These are phyloP conservation scores for Madurella mycetomatis DNA, from an alignment of 2,329 filamentous ascomycete species.

Conservation along the genomic window DNA sequence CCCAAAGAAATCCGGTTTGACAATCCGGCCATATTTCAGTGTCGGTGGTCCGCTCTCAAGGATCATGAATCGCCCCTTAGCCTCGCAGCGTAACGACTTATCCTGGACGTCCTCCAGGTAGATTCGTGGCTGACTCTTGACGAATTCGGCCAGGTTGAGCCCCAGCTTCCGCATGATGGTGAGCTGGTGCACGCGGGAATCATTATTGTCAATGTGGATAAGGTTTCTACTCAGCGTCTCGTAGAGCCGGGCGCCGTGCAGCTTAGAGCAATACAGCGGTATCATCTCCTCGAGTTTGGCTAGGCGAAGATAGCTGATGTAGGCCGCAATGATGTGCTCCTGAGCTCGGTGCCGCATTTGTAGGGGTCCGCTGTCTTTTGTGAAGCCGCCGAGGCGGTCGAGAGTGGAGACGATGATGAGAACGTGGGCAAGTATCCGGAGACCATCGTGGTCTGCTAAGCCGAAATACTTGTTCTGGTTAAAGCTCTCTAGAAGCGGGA, in stretches of 20 bases:
- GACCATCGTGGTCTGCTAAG: slow-evolving; percentile 55
- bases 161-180: slow-evolving; percentile 69
- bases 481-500: slow-evolving; percentile 33
- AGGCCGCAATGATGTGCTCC: slow-evolving; percentile 75
- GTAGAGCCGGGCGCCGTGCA: slow-evolving; percentile 61
- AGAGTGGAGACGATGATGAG: slow-evolving; percentile 64
- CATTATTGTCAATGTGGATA: slow-evolving; percentile 62
- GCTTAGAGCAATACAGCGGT: slow-evolving; percentile 80
- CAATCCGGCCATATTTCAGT: slow-evolving; percentile 56
- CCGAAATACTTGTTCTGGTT: slow-evolving; percentile 47
- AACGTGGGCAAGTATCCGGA: slow-evolving; percentile 66
- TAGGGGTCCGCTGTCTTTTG: slow-evolving; percentile 36
- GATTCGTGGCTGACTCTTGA: slow-evolving; percentile 61
- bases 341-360: slow-evolving; percentile 42
- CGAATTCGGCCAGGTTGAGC: slow-evolving; percentile 68
- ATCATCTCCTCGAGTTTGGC: slow-evolving; percentile 72
- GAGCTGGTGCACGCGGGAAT: slow-evolving; percentile 64
- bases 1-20: slow-evolving; percentile 68
- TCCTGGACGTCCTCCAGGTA: slow-evolving; percentile 47
- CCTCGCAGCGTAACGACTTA: slow-evolving; percentile 33
- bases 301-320: slow-evolving; percentile 73
- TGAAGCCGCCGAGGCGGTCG: slow-evolving; percentile 40
- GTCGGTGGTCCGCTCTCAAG: slow-evolving; percentile 47
- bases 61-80: slow-evolving; percentile 47
- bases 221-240: slow-evolving; percentile 72